phyloP scores from a whole-genome alignment of 2,329 filamentous ascomycete species.

The Fusarium dlaminii region DNA sequence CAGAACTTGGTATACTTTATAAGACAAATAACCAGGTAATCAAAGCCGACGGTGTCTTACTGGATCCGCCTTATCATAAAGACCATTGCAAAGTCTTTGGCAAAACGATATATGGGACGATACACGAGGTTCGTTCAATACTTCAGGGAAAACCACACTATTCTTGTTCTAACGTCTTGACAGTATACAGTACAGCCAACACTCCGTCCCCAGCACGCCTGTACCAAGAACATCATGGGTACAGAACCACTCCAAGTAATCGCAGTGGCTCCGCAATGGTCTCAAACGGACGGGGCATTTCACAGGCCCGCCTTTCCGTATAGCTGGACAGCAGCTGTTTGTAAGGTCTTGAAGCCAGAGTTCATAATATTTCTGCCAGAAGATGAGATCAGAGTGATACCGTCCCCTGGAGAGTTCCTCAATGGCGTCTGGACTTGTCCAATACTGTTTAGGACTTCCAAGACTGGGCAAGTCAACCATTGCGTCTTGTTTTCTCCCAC shows the following conservation, averaged over 20 bases:
- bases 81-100: background rate
- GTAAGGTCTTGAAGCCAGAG: background rate
- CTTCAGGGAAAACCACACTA: rapidly evolving
- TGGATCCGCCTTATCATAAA: background rate
- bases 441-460: background rate
- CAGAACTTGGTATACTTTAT: background rate
- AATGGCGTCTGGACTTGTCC: background rate
- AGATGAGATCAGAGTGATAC: background rate
- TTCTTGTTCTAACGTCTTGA: background rate
- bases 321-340: background rate
- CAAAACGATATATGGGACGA: background rate
- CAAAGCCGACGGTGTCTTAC: background rate
- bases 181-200: background rate
- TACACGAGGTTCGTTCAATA: background rate
- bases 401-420: background rate
- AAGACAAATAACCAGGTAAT: background rate
- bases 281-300: too few species aligned
- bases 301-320: background rate
- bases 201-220: background rate
- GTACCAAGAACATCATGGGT: background rate
- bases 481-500: background rate
- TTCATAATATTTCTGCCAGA: background rate
- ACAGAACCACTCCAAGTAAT: background rate
- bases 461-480: background rate
- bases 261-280: background rate